phyloP scores from a whole-genome alignment of 768 basidiomycete genomes.

The Lentinula lateritia region DNA sequence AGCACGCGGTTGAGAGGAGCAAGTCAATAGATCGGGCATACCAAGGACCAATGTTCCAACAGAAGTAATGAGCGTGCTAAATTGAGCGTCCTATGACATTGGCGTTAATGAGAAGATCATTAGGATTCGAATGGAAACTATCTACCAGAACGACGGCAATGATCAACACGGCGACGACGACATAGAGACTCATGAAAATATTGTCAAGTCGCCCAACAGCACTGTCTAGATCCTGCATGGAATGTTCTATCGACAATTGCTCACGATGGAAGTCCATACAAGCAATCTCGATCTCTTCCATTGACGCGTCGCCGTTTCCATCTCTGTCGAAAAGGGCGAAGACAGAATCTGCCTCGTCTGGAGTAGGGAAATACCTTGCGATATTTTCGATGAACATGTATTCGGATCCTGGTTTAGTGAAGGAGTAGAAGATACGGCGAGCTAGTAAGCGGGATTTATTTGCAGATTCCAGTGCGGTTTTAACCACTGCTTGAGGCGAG shows the following conservation, averaged over 20 bases:
- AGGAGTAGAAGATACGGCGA: slow-evolving; percentile 82
- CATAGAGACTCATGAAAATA: slow-evolving; percentile 78
- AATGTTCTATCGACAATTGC: slow-evolving; percentile 75
- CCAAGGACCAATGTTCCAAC: slow-evolving; percentile 57
- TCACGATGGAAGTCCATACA: slow-evolving; percentile 83
- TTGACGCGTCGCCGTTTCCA: slow-evolving; percentile 63
- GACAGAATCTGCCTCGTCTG: slow-evolving; percentile 63
- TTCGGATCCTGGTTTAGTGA: slow-evolving; percentile 55
- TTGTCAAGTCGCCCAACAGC: slow-evolving; percentile 84
- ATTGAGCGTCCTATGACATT: slow-evolving; percentile 55
- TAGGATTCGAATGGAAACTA: slow-evolving; percentile 13
- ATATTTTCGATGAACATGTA: slow-evolving; percentile 66
- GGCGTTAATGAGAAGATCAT: not conserved
- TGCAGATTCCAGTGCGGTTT: slow-evolving; percentile 69
- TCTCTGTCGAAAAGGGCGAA: slow-evolving; percentile 70
- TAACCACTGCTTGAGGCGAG: slow-evolving; percentile 75
- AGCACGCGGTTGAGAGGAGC: not conserved
- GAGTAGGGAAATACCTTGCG: slow-evolving; percentile 57
- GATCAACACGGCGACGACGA: slow-evolving; percentile 68
- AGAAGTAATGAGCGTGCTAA: slow-evolving; percentile 69
- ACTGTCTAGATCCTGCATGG: slow-evolving; percentile 86
- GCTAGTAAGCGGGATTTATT: slow-evolving; percentile 82
- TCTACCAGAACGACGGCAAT: slow-evolving; percentile 75
- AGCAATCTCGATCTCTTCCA: slow-evolving; percentile 72
- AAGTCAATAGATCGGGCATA: slow-evolving; percentile 17